Conservation (phyloP, 179 eudicot genomes). For the Beta corolliflora region DNA sequence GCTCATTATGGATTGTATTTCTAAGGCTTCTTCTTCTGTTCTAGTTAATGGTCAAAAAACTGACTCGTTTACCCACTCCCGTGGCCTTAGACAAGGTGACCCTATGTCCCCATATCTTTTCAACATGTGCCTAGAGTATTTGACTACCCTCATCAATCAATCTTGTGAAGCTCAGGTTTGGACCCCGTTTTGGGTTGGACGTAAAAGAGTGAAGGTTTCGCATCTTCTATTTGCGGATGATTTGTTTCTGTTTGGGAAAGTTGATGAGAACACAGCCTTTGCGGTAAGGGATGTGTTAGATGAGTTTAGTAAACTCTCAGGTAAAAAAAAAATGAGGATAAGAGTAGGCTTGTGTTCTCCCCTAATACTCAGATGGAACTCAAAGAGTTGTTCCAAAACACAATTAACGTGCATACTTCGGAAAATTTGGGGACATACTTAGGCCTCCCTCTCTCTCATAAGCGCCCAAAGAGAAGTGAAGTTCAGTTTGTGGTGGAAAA, state of each 20-base stretch:
- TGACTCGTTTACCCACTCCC: background rate
- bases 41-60: background rate
- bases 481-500: too few relatives aligned
- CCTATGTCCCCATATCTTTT: slow-evolving; percentile 19
- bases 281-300: too few relatives aligned
- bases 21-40: background rate
- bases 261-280: too few relatives aligned
- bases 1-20: background rate
- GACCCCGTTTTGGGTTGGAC: background rate
- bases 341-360: too few relatives aligned
- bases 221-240: slow-evolving; percentile 10
- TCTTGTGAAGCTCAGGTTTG: background rate
- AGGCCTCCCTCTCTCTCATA: too few relatives aligned
- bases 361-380: too few relatives aligned
- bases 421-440: too few relatives aligned
- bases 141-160: background rate
- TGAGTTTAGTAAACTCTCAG: too few relatives aligned
- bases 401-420: too few relatives aligned
- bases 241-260: background rate
- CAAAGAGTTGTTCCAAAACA: too few relatives aligned
- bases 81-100: slow-evolving; percentile 6
- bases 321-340: too few relatives aligned
- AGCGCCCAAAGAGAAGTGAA: too few relatives aligned
- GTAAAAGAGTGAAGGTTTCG: background rate
- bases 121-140: background rate